Conservation (phyloP, 192 early-diverging fungal genomes). For the Haplosporangium gracile region DNA sequence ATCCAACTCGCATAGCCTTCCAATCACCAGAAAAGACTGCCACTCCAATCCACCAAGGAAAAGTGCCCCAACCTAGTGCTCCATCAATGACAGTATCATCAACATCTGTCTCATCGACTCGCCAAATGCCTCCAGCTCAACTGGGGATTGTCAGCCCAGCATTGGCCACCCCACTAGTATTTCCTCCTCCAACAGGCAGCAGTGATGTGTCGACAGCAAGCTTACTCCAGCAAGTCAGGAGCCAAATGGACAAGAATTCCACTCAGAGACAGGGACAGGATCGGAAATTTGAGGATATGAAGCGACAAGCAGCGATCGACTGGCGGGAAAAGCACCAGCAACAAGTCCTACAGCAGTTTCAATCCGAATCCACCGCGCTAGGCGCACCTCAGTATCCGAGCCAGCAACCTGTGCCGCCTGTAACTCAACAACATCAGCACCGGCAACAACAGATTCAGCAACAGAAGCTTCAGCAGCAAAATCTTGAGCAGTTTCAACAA, state of each 20-base stretch:
- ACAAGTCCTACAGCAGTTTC: background rate
- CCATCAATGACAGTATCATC: background rate
- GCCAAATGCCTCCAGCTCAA: background rate
- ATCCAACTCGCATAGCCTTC: background rate
- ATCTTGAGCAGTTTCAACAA: background rate
- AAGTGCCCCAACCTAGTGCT: background rate
- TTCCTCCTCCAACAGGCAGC: background rate
- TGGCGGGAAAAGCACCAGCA: background rate
- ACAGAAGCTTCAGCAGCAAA: background rate
- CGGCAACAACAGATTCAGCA: constrained; percentile 6
- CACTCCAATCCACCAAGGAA: background rate
- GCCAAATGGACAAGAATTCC: background rate
- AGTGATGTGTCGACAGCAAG: background rate
- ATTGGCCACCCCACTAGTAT: background rate
- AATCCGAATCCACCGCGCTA: background rate
- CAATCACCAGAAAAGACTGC: background rate
- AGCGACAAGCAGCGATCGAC: background rate
- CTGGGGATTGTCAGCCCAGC: background rate
- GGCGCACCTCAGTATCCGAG: background rate
- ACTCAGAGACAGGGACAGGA: background rate
- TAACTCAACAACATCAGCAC: background rate
- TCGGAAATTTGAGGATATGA: background rate
- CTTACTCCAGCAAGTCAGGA: constrained; percentile 2
- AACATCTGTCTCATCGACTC: background rate
- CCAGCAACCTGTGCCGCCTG: background rate